phyloP scores from a whole-genome alignment of 495 filamentous ascomycete species.

The Hyphodiscus hymeniophilus region DNA sequence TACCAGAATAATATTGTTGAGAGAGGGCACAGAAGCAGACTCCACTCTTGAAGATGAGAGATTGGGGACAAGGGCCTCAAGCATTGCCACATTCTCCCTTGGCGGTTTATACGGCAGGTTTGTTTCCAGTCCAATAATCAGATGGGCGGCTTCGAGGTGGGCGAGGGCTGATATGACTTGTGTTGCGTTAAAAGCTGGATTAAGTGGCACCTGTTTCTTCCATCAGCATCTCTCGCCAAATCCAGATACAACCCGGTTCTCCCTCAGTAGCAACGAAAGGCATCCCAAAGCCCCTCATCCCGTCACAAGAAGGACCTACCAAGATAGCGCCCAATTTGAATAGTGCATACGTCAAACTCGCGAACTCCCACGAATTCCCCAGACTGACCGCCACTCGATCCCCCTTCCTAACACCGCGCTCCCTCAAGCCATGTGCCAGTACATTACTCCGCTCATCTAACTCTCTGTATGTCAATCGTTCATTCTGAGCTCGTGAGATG shows the following conservation, averaged over 20 bases:
- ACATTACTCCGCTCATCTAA: slow-evolving; percentile 71
- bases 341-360: slow-evolving; percentile 73
- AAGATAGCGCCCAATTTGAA: slow-evolving; percentile 91
- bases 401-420: slow-evolving; percentile 71
- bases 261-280: not conserved
- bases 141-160: slow-evolving; percentile 65
- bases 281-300: not conserved
- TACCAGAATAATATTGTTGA: slow-evolving; percentile 64
- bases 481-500: slow-evolving; percentile 40
- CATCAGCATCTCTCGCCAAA: not conserved
- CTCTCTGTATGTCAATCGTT: slow-evolving; percentile 58
- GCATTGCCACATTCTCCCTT: slow-evolving; percentile 57
- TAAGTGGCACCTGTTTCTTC: slow-evolving; percentile 64
- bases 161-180: slow-evolving; percentile 73
- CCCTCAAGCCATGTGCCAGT: slow-evolving; percentile 64
- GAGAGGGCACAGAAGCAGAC: slow-evolving; percentile 58
- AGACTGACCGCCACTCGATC: slow-evolving; percentile 80
- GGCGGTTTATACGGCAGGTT: slow-evolving; percentile 77
- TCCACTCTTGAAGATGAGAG: slow-evolving; percentile 43
- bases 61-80: slow-evolving; percentile 57
- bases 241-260: not conserved
- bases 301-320: slow-evolving; percentile 34
- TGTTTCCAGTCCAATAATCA: slow-evolving; percentile 79
- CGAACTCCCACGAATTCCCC: slow-evolving; percentile 79
- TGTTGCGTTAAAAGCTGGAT: slow-evolving; percentile 76